These are phyloP conservation scores for Aspergillus piperis DNA, from an alignment of 2,329 filamentous ascomycete species.

Conservation along the genomic window DNA sequence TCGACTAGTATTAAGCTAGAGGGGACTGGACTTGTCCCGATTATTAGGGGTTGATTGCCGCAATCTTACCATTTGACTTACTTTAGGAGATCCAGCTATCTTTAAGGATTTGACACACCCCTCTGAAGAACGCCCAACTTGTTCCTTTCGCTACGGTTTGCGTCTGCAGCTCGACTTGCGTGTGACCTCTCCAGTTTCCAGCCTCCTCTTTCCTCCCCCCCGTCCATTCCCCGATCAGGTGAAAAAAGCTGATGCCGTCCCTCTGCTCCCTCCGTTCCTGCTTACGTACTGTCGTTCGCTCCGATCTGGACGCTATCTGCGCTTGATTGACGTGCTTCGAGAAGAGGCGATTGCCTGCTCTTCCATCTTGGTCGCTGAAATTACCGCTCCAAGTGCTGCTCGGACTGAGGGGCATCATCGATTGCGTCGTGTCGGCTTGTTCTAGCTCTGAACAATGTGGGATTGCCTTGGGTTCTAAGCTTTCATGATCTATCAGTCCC, in stretches of 20 bases:
- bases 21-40: neutral
- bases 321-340: constrained; percentile 5
- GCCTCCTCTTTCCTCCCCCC: neutral
- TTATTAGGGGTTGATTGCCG: constrained; percentile 11
- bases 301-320: constrained; percentile 7
- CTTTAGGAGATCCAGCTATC: neutral
- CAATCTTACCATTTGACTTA: constrained; percentile 9
- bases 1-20: neutral
- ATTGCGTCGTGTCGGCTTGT: neutral
- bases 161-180: constrained; percentile 1
- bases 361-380: neutral
- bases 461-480: constrained; percentile 7
- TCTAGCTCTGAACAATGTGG: constrained; percentile 7
- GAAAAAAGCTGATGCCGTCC: constrained; percentile 3
- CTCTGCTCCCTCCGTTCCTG: constrained; percentile 4
- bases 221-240: neutral
- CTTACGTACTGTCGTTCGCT: constrained; percentile 6
- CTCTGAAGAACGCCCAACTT: neutral
- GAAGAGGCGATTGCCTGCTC: neutral
- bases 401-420: neutral
- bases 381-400: neutral
- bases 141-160: neutral
- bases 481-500: constrained; percentile 3
- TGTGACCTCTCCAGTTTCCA: constrained; percentile 2
- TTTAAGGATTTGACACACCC: neutral